phyloP scores from a whole-genome alignment of 2,329 filamentous ascomycete genomes.

The Aspergillus alliaceus region DNA sequence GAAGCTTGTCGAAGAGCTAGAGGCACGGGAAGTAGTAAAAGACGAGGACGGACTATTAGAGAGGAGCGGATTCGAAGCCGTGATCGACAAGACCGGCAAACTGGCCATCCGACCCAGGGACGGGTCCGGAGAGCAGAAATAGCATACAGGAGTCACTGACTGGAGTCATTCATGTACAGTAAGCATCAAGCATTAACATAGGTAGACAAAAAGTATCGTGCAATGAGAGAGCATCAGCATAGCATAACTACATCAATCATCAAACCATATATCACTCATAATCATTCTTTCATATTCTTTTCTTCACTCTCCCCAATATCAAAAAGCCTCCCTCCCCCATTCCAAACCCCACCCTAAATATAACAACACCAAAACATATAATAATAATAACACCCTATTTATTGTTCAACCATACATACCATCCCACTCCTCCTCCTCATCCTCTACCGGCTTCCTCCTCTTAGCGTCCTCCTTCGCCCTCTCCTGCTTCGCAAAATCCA shows the following conservation, averaged over 20 bases:
- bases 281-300: no score
- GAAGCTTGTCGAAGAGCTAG: constrained; percentile 52
- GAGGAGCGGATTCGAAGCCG: constrained; percentile 43
- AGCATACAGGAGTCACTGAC: no score
- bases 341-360: not conserved
- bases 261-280: no score
- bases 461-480: constrained; percentile 52
- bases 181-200: not conserved
- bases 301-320: no score
- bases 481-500: constrained; percentile 58
- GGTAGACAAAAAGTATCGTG: not conserved
- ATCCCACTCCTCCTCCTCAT: constrained; percentile 50
- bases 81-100: constrained; percentile 45
- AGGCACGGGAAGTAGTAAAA: constrained; percentile 45
- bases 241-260: not conserved
- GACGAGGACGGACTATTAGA: constrained; percentile 42
- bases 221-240: no score
- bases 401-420: constrained; percentile 51
- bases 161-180: no score
- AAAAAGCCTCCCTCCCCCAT: no score
- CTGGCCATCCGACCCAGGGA: constrained; percentile 41
- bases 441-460: constrained; percentile 43
- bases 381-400: not conserved
- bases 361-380: not conserved
- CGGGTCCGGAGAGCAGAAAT: not conserved